A percentile compares a stretch with the other conserved stretches of the same genome.
Conservation (phyloP, 345 rosid species). For the Acer negundo region DNA sequence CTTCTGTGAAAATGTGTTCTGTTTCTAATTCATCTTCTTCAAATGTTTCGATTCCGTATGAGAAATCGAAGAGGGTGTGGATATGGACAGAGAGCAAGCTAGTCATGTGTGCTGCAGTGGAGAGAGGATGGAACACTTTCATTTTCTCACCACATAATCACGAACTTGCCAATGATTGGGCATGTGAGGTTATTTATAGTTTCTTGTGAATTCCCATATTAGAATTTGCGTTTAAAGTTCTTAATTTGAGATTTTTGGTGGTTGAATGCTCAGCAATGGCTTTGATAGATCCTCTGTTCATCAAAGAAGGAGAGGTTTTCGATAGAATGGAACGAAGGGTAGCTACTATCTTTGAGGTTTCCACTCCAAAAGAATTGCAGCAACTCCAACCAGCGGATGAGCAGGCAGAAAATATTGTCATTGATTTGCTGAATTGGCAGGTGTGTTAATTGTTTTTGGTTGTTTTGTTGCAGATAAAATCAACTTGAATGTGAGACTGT, state of each 20-base stretch:
- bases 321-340: constrained; percentile 44
- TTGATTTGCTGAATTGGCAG: constrained; percentile 82
- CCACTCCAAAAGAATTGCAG: constrained; percentile 62
- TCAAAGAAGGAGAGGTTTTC: constrained; percentile 48
- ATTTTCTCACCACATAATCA: constrained; percentile 45
- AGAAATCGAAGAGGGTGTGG: constrained; percentile 68
- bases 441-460: constrained; percentile 30
- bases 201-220: constrained; percentile 3
- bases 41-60: constrained; percentile 28
- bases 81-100: constrained; percentile 74
- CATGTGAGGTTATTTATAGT: constrained; percentile 44
- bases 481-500: background rate
- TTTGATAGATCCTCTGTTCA: constrained; percentile 58
- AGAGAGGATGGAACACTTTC: constrained; percentile 94
- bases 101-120: constrained; percentile 81
- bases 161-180: constrained; percentile 72
- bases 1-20: constrained; percentile 32
- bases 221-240: background rate
- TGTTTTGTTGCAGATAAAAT: background rate
- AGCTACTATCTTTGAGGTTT: constrained; percentile 56
- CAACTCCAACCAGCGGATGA: constrained; percentile 52
- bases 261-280: constrained; percentile 60
- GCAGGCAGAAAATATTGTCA: constrained; percentile 47
- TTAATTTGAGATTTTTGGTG: constrained; percentile 19
- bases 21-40: constrained; percentile 20